phyloP scores from a whole-genome alignment of 148 eudicot species.

The Fagopyrum homotropicum region DNA sequence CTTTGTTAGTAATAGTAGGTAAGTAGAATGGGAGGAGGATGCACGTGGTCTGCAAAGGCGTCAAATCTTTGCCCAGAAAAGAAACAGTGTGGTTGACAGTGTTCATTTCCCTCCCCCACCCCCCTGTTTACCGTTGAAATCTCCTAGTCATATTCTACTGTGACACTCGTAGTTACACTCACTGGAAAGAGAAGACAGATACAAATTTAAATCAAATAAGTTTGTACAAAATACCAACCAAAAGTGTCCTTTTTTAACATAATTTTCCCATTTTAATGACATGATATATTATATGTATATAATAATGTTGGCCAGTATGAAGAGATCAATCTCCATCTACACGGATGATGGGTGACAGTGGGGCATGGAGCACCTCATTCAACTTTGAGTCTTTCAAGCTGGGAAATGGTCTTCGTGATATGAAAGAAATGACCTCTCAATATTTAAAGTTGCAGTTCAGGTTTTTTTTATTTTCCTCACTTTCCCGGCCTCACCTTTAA shows the following conservation, averaged over 20 bases:
- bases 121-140: constrained; percentile 9
- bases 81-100: neutral
- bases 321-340: neutral
- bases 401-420: constrained; percentile 2
- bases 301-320: neutral
- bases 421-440: constrained; percentile 10
- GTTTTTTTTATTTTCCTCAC: neutral
- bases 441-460: constrained; percentile 6
- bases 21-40: constrained; percentile 1
- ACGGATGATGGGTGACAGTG: neutral
- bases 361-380: neutral
- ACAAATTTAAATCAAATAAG: neutral
- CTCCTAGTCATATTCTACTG: neutral
- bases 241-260: neutral
- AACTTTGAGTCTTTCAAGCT: constrained; percentile 5
- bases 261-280: neutral
- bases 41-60: constrained; percentile 14
- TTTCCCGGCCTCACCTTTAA: too few species aligned
- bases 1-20: neutral
- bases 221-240: neutral
- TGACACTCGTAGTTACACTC: neutral
- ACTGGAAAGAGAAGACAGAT: neutral
- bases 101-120: neutral
- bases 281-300: neutral
- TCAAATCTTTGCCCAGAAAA: constrained; percentile 8